phyloP scores from a whole-genome alignment of 371 early-diverging fungal genomes.

The Mortierella polycephala region DNA sequence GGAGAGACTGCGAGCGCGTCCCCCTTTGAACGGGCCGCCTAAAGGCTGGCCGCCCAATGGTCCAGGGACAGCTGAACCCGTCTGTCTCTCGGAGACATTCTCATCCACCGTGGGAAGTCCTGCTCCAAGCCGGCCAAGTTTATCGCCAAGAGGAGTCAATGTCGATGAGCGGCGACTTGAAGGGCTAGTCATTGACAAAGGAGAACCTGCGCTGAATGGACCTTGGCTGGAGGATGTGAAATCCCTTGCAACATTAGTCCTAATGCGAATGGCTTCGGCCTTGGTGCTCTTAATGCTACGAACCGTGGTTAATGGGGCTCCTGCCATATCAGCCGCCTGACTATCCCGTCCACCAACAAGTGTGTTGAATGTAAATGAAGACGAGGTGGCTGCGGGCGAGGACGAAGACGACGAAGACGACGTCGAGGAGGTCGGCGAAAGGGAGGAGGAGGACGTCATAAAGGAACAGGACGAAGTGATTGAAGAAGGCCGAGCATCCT shows the following conservation, averaged over 20 bases:
- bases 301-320: neutral
- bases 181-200: slow-evolving; percentile 27
- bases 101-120: slow-evolving; percentile 49
- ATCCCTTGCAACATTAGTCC: slow-evolving; percentile 16
- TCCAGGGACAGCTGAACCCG: neutral
- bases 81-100: slow-evolving; percentile 18
- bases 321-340: neutral
- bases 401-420: slow-evolving; percentile 17
- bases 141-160: slow-evolving; percentile 24
- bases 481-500: slow-evolving; percentile 26
- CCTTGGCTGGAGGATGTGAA: slow-evolving; percentile 8
- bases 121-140: slow-evolving; percentile 34
- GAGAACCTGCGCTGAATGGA: slow-evolving; percentile 18
- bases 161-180: slow-evolving; percentile 43
- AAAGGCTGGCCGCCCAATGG: neutral
- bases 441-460: slow-evolving; percentile 29
- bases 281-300: slow-evolving; percentile 1
- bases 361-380: neutral
- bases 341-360: neutral
- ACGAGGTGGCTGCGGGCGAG: slow-evolving; percentile 1
- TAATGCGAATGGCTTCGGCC: slow-evolving; percentile 10
- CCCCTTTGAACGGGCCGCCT: slow-evolving; percentile 15
- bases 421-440: slow-evolving; percentile 20
- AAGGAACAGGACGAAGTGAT: slow-evolving; percentile 39
- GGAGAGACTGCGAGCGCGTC: slow-evolving; percentile 37